A percentile compares a stretch with the other conserved stretches of the same genome.
Evolutionary conservation across 2,329 filamentous ascomycete genomes (phyloP).

Genomic region (Cercospora berteroae): DNA sequence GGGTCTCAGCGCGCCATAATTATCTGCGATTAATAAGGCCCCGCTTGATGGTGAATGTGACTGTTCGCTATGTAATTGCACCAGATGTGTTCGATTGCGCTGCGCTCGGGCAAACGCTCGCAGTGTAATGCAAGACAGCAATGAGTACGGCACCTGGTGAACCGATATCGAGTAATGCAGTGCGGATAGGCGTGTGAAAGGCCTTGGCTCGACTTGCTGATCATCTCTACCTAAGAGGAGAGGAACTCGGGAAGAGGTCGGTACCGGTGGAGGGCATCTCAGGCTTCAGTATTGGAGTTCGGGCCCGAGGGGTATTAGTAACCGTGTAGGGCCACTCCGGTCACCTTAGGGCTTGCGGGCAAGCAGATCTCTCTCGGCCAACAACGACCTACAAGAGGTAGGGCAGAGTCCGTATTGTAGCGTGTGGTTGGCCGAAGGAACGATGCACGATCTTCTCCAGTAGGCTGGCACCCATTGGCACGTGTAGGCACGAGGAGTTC

Average conservation of each 20-base stretch:
- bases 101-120: background rate
- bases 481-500: background rate
- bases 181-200: background rate
- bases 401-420: background rate
- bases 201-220: background rate
- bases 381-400: background rate
- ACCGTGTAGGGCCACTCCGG: background rate
- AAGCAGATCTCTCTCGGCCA: background rate
- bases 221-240: background rate
- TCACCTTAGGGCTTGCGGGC: background rate
- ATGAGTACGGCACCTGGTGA: background rate
- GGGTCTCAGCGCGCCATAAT: too few relatives aligned
- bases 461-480: background rate
- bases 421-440: background rate
- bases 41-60: too few relatives aligned
- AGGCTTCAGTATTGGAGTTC: background rate
- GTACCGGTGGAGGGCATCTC: background rate
- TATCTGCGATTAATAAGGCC: too few relatives aligned
- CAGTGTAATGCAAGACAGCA: too few relatives aligned
- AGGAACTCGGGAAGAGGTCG: background rate
- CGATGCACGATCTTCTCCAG: background rate
- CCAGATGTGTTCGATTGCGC: background rate
- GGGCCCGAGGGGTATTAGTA: background rate
- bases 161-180: background rate
- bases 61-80: background rate